Percentiles rank a stretch among this genome's conserved stretches.
Conservation (phyloP, 257 asterid species). For the Capsicum rhomboideum region DNA sequence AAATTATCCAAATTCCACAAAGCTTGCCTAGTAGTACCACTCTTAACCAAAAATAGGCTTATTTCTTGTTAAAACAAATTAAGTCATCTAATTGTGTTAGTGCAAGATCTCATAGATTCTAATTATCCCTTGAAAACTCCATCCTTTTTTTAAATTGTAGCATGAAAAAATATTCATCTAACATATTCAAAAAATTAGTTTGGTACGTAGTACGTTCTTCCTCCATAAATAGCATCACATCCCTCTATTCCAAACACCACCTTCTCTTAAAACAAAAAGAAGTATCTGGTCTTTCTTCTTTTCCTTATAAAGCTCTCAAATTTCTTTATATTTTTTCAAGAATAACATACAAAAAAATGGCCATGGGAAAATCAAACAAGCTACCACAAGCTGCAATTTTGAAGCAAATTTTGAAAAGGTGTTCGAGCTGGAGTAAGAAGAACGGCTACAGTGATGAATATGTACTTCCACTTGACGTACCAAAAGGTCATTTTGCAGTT, state of each 20-base stretch:
- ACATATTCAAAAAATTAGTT: too few species aligned
- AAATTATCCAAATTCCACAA: neutral
- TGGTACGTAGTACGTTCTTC: too few species aligned
- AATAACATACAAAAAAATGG: neutral
- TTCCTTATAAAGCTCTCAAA: neutral
- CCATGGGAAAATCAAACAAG: slow-evolving; percentile 10
- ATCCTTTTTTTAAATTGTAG: neutral
- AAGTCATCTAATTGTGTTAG: too few species aligned
- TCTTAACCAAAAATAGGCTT: neutral
- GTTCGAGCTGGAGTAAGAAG: slow-evolving; percentile 7
- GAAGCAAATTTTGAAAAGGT: slow-evolving; percentile 11
- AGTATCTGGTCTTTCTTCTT: neutral
- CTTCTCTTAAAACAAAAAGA: neutral
- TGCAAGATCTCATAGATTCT: neutral
- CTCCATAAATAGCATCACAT: slow-evolving; percentile 2
- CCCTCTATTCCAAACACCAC: neutral
- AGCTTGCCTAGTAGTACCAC: neutral
- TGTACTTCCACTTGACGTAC: slow-evolving; percentile 30
- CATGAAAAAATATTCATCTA: neutral
- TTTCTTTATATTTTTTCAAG: neutral
- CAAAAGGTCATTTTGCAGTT: slow-evolving; percentile 29
- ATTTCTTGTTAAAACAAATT: neutral
- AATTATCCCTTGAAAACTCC: neutral
- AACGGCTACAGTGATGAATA: neutral
- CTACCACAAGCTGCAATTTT: slow-evolving; percentile 7